Evolutionary conservation across 768 basidiomycete species (phyloP).

Genomic region (Roridomyces roridus): DNA sequence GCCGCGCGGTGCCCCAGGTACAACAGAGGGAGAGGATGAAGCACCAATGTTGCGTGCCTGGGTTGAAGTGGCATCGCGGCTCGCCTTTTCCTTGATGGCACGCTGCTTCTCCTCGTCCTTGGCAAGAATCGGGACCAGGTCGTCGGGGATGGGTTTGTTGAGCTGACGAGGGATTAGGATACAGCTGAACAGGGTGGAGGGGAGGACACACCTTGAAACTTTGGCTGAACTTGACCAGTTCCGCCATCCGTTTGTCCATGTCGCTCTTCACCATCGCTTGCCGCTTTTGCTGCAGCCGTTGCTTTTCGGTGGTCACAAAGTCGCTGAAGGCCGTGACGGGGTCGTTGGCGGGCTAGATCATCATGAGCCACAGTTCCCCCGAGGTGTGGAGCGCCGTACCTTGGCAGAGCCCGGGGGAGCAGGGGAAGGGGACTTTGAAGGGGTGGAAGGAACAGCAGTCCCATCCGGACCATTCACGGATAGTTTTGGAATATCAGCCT

Average conservation of each 20-base stretch:
- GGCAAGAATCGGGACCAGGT: slow-evolving; percentile 89
- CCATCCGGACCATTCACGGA: slow-evolving; percentile 84
- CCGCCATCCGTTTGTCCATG: slow-evolving; percentile 93
- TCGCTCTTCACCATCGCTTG: slow-evolving; percentile 89
- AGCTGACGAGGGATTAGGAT: slow-evolving; percentile 52
- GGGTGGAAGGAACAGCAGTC: slow-evolving; percentile 45
- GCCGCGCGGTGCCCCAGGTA: slow-evolving; percentile 46
- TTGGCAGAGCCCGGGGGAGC: slow-evolving; percentile 56
- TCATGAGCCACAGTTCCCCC: slow-evolving; percentile 10
- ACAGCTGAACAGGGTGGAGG: neutral
- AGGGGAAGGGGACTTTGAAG: slow-evolving; percentile 70
- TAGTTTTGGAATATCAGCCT: slow-evolving; percentile 70
- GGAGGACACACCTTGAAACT: slow-evolving; percentile 83
- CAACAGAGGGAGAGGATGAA: slow-evolving; percentile 56
- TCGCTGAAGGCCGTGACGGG: slow-evolving; percentile 87
- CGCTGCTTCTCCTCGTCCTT: slow-evolving; percentile 94
- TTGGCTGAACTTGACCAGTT: slow-evolving; percentile 91
- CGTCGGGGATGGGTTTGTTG: slow-evolving; percentile 94
- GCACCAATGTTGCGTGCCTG: slow-evolving; percentile 75
- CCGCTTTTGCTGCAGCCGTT: slow-evolving; percentile 89
- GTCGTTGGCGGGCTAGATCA: slow-evolving; percentile 67
- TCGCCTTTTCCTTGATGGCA: slow-evolving; percentile 79
- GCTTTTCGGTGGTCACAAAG: slow-evolving; percentile 92
- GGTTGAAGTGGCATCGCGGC: slow-evolving; percentile 66
- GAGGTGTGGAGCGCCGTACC: slow-evolving; percentile 42